Percentiles rank a stretch among this genome's conserved stretches.
phyloP scores from a whole-genome alignment of 345 rosid genomes.

The Linum usitatissimum region DNA sequence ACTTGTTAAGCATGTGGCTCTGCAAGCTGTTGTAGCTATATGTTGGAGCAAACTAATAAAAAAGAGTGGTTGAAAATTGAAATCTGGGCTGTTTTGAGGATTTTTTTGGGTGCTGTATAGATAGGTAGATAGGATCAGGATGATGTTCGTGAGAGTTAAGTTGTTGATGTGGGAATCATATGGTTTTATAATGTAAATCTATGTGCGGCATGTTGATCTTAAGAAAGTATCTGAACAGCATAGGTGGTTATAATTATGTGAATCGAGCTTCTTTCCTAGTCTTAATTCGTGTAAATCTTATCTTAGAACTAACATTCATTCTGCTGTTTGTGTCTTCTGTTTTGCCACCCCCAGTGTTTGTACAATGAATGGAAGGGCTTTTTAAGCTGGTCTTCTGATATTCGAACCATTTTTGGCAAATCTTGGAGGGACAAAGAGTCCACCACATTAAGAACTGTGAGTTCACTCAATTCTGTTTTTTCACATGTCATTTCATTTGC shows the following conservation, averaged over 20 bases:
- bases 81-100: no score
- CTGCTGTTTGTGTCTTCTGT: neutral
- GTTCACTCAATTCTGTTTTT: neutral
- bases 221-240: neutral
- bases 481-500: neutral
- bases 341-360: conserved; percentile 43
- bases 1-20: no score
- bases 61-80: no score
- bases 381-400: conserved; percentile 54
- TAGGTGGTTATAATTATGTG: neutral
- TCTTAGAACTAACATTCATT: neutral
- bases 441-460: conserved; percentile 49
- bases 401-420: conserved; percentile 54
- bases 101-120: no score
- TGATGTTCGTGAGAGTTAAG: neutral
- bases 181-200: neutral
- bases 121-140: no score
- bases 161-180: neutral
- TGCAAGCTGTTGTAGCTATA: no score
- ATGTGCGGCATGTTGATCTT: neutral
- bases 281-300: neutral
- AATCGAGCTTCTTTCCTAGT: neutral
- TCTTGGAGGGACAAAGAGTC: conserved; percentile 60
- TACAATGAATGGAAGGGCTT: conserved; percentile 86
- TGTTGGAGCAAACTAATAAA: no score